Conservation (phyloP, 495 filamentous ascomycete species). For the Umbilicaria muhlenbergii region DNA sequence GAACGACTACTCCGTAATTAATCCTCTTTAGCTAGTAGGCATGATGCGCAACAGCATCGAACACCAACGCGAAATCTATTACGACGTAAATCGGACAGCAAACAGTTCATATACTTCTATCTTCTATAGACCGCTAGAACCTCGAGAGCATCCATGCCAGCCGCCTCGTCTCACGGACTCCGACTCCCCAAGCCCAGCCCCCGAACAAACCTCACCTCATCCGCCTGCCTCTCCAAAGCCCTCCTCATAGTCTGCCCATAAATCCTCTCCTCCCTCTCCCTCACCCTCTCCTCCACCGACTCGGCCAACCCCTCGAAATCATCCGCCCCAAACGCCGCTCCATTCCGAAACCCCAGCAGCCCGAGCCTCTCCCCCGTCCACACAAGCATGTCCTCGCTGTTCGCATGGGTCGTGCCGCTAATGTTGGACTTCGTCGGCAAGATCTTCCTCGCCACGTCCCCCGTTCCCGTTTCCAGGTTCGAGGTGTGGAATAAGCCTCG, state of each 20-base stretch:
- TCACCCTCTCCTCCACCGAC: constrained; percentile 21
- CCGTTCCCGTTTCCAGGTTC: constrained; percentile 24
- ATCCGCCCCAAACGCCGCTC: constrained; percentile 30
- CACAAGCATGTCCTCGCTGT: constrained; percentile 47
- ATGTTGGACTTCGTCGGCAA: constrained; percentile 29
- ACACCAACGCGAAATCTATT: no score
- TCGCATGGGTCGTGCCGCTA: constrained; percentile 24
- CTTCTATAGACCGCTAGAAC: no score
- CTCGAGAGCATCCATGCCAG: no score
- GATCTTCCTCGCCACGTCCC: constrained; percentile 57
- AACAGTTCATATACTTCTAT: no score
- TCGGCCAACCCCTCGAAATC: constrained; percentile 21
- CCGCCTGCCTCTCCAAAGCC: constrained; percentile 63
- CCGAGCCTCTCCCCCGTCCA: constrained; percentile 77
- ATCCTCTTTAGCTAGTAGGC: no score
- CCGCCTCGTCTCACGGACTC: no score
- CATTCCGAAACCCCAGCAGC: constrained; percentile 38
- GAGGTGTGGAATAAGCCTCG: constrained; percentile 3
- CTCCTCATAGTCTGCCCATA: constrained; percentile 57
- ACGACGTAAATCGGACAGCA: no score
- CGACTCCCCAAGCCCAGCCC: constrained; percentile 38
- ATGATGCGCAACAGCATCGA: no score
- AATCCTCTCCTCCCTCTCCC: constrained; percentile 32
- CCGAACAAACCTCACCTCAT: constrained; percentile 65
- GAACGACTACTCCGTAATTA: no score